These are phyloP conservation scores for Tripidium arundinaceum DNA, from an alignment of 202 grass and related monocot species.

Conservation along the genomic window DNA sequence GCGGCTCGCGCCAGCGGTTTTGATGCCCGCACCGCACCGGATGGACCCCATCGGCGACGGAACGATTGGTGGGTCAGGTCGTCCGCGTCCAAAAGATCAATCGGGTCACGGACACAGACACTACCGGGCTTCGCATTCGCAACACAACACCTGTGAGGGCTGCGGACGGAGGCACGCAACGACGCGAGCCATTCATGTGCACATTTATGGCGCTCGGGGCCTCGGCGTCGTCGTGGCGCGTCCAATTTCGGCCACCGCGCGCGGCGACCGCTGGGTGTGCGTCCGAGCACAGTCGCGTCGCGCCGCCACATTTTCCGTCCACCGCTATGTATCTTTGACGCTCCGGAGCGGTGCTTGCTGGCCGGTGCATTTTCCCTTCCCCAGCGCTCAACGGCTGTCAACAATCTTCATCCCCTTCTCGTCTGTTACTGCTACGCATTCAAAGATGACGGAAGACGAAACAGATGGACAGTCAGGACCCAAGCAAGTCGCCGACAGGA, in stretches of 20 bases:
- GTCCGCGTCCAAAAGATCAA: background rate
- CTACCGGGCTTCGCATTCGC: no score
- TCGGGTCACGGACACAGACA: background rate
- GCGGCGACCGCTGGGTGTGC: background rate
- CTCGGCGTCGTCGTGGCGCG: background rate
- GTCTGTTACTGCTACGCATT: background rate
- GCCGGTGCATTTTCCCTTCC: background rate
- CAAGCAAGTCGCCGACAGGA: conserved; percentile 19
- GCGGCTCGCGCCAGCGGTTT: background rate
- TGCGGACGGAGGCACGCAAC: no score
- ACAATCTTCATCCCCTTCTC: background rate
- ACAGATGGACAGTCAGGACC: no score
- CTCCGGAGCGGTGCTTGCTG: no score
- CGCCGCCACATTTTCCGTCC: background rate
- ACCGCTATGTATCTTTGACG: no score
- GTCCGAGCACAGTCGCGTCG: background rate
- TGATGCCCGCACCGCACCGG: background rate
- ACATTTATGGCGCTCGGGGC: conserved; percentile 26
- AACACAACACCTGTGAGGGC: no score
- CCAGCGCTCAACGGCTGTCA: background rate
- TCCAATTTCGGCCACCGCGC: background rate
- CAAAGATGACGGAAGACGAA: background rate
- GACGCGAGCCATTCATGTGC: conserved; percentile 11
- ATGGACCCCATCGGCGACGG: background rate
- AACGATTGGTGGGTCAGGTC: background rate